Evolutionary conservation across 129 eudicot species (phyloP), one percentile per base, ranked within the genome.

Genomic region (Sambucus nigra): DNA sequence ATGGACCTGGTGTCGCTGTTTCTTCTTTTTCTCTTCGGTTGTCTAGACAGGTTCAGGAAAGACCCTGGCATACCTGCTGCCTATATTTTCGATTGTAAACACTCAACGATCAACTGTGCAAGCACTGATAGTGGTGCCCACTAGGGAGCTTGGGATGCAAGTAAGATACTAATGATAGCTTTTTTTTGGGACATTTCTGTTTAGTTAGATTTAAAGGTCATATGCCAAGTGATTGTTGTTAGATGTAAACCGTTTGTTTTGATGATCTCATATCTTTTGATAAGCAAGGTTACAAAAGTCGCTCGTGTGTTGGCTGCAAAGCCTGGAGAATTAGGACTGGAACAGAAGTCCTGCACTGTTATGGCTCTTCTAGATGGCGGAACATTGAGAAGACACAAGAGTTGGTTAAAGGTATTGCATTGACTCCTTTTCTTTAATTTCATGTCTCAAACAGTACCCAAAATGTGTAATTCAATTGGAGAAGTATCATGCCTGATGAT

Each of bases 341-440:
- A 76, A 27, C 79, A 74, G 59, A 84, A 84, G 60, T 20, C 98
- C 1, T 79, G 88, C 69, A 70, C 80, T 24, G 70, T 85, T 50
- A 91, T 91, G 98, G 94, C 98, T 51, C 98, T 91, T 64, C 54
- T 91, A 53, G 98, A 91, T 57, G 98, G 98, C 55, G 98, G 98
- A 72, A 81, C 81, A 47, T 72, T 91, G 79, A 82, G 59, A 69
- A 82, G 98, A 48, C 98, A 91, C 25, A 91, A 75, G 67, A 82
- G 77, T 59, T 91, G 98, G 98, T 69, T 91, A 59, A 85, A 85
- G 98, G 98, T 91, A 57, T 28, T 32, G 2, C 29, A 48, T 1
- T 48, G 10, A 24, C 54, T 46, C 5, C 23, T 35, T 38, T 8
- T 10, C 21, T 2, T 14, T 40, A 21, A 47, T 2, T 20, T 2